Conservation (phyloP, 306 rosid species). For the Elaeagnus macrophylla region DNA sequence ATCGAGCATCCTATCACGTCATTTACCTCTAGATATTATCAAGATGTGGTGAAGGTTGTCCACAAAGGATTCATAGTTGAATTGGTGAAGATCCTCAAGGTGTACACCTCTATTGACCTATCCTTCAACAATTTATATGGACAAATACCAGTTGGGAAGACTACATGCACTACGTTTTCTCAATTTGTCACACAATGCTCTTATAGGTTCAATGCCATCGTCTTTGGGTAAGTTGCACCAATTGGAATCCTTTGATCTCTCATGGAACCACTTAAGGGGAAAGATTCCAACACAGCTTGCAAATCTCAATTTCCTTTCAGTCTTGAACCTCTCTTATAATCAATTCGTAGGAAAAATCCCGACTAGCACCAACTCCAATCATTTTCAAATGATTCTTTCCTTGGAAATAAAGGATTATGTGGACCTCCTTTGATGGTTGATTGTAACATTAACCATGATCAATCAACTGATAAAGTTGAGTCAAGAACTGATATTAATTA, state of each 20-base stretch:
- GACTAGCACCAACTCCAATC: not conserved
- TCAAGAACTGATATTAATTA: too few species aligned
- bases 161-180: not conserved
- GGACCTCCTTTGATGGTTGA: too few species aligned
- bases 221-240: too few species aligned
- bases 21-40: constrained; percentile 24
- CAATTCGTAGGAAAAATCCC: constrained; percentile 20
- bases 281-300: constrained; percentile 14
- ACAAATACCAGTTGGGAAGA: not conserved
- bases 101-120: constrained; percentile 36
- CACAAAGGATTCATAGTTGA: constrained; percentile 21
- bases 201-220: too few species aligned
- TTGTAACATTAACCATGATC: too few species aligned
- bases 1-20: constrained; percentile 2
- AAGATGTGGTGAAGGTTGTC: constrained; percentile 24
- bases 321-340: constrained; percentile 26
- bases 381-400: too few species aligned
- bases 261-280: too few species aligned
- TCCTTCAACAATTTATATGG: constrained; percentile 19
- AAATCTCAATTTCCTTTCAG: constrained; percentile 5
- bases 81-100: constrained; percentile 24
- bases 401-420: too few species aligned
- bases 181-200: not conserved
- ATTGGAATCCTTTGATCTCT: too few species aligned
- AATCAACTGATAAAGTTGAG: too few species aligned